Conservation (phyloP, 2,329 filamentous ascomycete species). For the Tolypocladium amazonense region DNA sequence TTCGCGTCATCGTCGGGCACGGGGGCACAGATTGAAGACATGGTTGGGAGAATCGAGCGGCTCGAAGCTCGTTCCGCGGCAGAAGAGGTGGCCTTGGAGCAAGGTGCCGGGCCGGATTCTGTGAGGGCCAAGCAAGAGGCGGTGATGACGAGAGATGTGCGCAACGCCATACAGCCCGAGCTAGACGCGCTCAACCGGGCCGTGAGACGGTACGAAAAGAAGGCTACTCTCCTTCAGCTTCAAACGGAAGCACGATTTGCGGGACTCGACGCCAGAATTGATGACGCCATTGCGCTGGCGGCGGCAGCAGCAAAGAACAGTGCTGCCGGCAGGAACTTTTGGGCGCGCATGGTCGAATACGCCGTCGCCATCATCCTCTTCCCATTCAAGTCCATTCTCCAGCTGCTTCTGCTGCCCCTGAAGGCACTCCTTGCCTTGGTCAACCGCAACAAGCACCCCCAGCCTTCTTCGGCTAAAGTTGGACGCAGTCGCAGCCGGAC, state of each 20-base stretch:
- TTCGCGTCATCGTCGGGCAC: conserved; percentile 21
- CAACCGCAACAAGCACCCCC: conserved; percentile 1
- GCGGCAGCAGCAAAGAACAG: conserved; percentile 56
- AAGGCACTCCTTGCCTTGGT: conserved; percentile 17
- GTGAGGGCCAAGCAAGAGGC: conserved; percentile 28
- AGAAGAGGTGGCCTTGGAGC: conserved; percentile 4
- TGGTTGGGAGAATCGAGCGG: conserved; percentile 56
- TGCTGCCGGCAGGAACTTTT: conserved; percentile 22
- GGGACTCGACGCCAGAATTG: conserved; percentile 58
- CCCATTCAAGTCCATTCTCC: conserved; percentile 29
- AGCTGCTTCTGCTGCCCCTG: conserved; percentile 32
- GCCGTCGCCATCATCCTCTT: conserved; percentile 23
- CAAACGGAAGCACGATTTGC: conserved; percentile 68
- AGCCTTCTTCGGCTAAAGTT: background rate
- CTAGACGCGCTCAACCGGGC: conserved; percentile 82
- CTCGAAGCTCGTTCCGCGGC: conserved; percentile 45
- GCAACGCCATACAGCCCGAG: conserved; percentile 62
- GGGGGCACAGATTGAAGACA: conserved; percentile 37
- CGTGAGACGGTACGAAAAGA: conserved; percentile 85
- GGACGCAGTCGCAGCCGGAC: conserved; percentile 1
- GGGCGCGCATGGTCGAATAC: conserved; percentile 27
- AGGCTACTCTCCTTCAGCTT: conserved; percentile 61
- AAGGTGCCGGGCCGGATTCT: conserved; percentile 20
- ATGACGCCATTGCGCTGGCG: conserved; percentile 72
- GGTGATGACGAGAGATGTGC: conserved; percentile 44